Evolutionary conservation across 1,284 basidiomycete species (phyloP).

Genomic region (Leucoagaricus sp.): DNA sequence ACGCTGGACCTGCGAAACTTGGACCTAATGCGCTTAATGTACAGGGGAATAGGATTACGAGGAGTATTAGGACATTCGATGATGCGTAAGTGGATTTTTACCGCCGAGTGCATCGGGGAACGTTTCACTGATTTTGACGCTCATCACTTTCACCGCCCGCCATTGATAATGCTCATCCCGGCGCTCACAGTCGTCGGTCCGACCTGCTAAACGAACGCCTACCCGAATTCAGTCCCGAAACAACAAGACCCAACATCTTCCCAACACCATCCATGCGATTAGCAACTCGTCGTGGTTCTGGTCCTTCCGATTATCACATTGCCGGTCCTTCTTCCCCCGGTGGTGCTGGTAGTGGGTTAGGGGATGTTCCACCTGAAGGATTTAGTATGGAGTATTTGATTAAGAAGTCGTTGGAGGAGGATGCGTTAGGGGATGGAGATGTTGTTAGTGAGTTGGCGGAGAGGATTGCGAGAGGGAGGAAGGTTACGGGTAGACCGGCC

Average conservation of each 20-base stretch:
- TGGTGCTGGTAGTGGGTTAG: slow-evolving; percentile 28
- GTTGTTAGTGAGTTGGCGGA: slow-evolving; percentile 59
- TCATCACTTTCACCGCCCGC: too few species aligned
- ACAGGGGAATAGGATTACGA: slow-evolving; percentile 65
- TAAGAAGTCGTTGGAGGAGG: slow-evolving; percentile 67
- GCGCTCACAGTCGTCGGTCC: slow-evolving; percentile 68
- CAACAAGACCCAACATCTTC: slow-evolving; percentile 40
- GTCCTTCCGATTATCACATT: slow-evolving; percentile 14
- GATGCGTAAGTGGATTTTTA: slow-evolving; percentile 78
- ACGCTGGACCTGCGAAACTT: slow-evolving; percentile 15
- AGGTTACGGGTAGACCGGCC: slow-evolving; percentile 43
- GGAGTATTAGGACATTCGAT: slow-evolving; percentile 86
- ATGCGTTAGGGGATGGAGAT: slow-evolving; percentile 51
- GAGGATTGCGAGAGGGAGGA: slow-evolving; percentile 54
- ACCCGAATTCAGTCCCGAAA: slow-evolving; percentile 56
- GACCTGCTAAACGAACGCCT: slow-evolving; percentile 94
- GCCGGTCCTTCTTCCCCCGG: neutral
- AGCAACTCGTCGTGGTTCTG: slow-evolving; percentile 38
- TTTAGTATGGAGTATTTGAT: slow-evolving; percentile 83
- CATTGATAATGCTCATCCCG: neutral
- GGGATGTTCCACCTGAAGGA: neutral
- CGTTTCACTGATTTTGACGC: too few species aligned
- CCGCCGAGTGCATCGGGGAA: too few species aligned
- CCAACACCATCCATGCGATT: slow-evolving; percentile 65
- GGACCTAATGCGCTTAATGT: slow-evolving; percentile 55